These are phyloP conservation scores for Thielaviopsis ethacetica DNA, from an alignment of 2,329 filamentous ascomycete species.

Conservation along the genomic window DNA sequence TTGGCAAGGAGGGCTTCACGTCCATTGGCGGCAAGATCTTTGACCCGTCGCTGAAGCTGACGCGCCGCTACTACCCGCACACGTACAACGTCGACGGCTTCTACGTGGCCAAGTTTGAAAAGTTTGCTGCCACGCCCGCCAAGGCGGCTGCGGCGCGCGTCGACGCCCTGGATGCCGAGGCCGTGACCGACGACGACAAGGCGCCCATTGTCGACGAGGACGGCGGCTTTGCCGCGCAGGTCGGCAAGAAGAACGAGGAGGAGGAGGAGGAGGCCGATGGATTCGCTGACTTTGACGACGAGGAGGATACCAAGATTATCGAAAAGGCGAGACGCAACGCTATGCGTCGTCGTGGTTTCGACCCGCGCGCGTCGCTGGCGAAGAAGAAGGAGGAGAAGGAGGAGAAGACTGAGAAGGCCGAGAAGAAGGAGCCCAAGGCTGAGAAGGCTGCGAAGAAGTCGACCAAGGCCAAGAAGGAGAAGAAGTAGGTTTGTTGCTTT, in stretches of 20 bases:
- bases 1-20: constrained; percentile 85
- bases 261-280: constrained; percentile 22
- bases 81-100: constrained; percentile 94
- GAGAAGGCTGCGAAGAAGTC: constrained; percentile 2
- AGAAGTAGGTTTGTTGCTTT: constrained; percentile 4
- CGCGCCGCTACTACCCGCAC: constrained; percentile 77
- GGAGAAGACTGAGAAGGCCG: constrained; percentile 4
- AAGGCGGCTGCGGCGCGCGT: constrained; percentile 18
- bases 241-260: constrained; percentile 6
- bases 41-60: constrained; percentile 67
- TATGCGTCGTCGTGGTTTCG: constrained; percentile 56
- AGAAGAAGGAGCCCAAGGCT: not conserved
- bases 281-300: constrained; percentile 61
- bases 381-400: constrained; percentile 13
- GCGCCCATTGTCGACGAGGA: constrained; percentile 10
- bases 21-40: constrained; percentile 86
- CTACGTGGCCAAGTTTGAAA: constrained; percentile 96
- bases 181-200: constrained; percentile 18
- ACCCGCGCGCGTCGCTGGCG: constrained; percentile 37
- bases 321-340: constrained; percentile 57
- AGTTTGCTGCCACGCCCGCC: constrained; percentile 51
- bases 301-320: constrained; percentile 55
- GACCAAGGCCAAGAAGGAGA: constrained; percentile 11
- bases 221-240: not conserved
- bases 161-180: constrained; percentile 30